Base-by-base conservation (phyloP, 2,329 filamentous ascomycete genomes). In the Rasamsonia emersonii region DNA sequence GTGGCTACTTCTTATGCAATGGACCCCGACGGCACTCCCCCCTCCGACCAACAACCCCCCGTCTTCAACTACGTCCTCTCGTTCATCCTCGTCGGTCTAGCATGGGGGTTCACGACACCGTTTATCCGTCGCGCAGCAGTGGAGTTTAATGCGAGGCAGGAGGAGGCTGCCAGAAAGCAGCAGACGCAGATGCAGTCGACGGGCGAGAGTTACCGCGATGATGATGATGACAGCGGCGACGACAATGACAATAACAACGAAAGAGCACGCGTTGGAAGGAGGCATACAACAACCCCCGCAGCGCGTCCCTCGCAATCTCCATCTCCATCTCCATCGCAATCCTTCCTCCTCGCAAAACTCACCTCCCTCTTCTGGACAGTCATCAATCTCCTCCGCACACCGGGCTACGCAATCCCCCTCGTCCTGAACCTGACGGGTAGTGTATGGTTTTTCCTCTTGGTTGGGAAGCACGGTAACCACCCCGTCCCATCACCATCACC, bases 391-490 rank as follows among this genome's bases (percentile, higher is more conserved):
- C 61, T 96, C 32, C 68, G 73, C 37, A 86, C 86, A 45, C 88
- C 88, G 20, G 73, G 75, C 11, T 96, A 96, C 59, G 83, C 86
- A 4, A 62, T 93, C 16, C 89, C 89, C 13, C 61, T 96, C 45
- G 62, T 94, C 32, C 61, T 94, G 37, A 96, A 96, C 55, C 63
- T 96, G 32, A 94, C 89, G 3, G 89, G 89, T 18, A 93, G 86
- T 52, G 72, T 95, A 34, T 96, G 89, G 89, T 96, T 96, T 62
- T 96, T 96, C 49, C 61, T 96, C 45, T 67, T 96, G 43, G 89
- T 96, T 61, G 89, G 89, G 5, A 77, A 91, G 57, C 88, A 88
- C 49, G 86, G 86, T 93, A 61, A 47, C 81, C 71, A 37, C 15
- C n/a, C n/a, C n/a, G n/a, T n/a, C n/a, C n/a, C n/a, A n/a, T n/a